Evolutionary conservation across 2,329 filamentous ascomycete species (phyloP).

Genomic region (Sarocladiaceae sp.): DNA sequence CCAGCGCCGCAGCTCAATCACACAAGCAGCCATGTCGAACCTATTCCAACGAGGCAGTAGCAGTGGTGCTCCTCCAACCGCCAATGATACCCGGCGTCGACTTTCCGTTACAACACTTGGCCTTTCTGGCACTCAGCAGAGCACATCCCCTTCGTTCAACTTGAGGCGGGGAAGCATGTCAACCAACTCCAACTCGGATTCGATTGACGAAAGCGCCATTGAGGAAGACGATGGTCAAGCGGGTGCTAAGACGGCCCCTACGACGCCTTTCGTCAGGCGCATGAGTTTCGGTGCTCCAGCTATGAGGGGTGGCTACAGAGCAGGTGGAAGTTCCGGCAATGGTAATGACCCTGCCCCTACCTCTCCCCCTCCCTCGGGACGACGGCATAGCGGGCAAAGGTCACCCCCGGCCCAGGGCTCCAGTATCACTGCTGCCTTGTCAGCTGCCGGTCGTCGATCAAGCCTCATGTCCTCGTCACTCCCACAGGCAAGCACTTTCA

Average conservation of each 20-base stretch:
- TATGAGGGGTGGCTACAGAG: slow-evolving; percentile 51
- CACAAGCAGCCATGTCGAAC: slow-evolving; percentile 49
- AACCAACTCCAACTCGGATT: slow-evolving; percentile 53
- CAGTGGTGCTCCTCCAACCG: slow-evolving; percentile 31
- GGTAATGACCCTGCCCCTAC: slow-evolving; percentile 46
- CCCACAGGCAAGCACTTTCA: slow-evolving; percentile 54
- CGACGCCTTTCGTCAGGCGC: slow-evolving; percentile 72
- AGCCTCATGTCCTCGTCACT: slow-evolving; percentile 27
- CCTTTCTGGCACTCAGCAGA: slow-evolving; percentile 65
- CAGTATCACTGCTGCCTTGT: slow-evolving; percentile 26
- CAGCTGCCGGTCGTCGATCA: slow-evolving; percentile 28
- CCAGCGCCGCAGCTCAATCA: slow-evolving; percentile 50
- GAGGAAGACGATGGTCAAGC: slow-evolving; percentile 59
- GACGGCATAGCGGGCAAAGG: slow-evolving; percentile 25
- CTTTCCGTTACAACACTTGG: slow-evolving; percentile 70
- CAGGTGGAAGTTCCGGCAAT: slow-evolving; percentile 55
- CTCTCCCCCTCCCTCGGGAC: slow-evolving; percentile 27
- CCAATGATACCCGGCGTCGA: slow-evolving; percentile 57
- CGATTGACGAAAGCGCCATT: slow-evolving; percentile 65
- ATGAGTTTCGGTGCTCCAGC: slow-evolving; percentile 85
- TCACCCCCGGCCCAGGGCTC: slow-evolving; percentile 20
- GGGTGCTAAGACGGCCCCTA: slow-evolving; percentile 51
- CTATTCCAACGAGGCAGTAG: slow-evolving; percentile 52
- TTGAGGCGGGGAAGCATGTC: slow-evolving; percentile 63
- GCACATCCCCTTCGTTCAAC: slow-evolving; percentile 37